Evolutionary conservation across 1,284 basidiomycete genomes (phyloP), one percentile per base, ranked within the genome.

Genomic region (Pyrrhoderma noxium): DNA sequence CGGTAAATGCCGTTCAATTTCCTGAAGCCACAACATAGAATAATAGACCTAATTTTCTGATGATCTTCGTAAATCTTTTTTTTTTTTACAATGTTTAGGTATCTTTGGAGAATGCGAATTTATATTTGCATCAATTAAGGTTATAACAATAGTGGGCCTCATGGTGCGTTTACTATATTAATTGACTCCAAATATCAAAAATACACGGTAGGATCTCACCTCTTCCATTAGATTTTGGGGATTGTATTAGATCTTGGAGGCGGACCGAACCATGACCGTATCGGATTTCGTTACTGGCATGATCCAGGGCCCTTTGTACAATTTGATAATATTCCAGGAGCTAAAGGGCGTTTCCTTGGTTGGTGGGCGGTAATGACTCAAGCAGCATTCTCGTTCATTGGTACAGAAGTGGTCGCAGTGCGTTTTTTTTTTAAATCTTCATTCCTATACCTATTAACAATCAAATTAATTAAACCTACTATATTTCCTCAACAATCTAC

Each of bases 361-460:
- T 83, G 76, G 71, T 66, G 80, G 77, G 74, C 78, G 23, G 81
- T 82, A 27, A 70, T 83, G 68, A 78, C 79, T 1, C 80, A 85
- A 59, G 89, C 89, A 8, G 88, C 87, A 1, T 93, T 93, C 72
- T 86, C 84, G 9, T 93, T 83, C 70, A 79, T 82, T 57, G 77
- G 81, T 47, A 91, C 89, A 8, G 92, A 94, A 65, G 85, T 93
- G 56, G 86, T 93, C 39, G 90, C 89, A 31, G 82, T 93, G 66
- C 75, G 83, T 63, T 64, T 67, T 63, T 13, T 9, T 2, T 4
- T 37, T 21, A 2, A n/a, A 9, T 41, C 37, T 40, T 9, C 34
- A 5, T 27, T 23, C 23, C 4, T n/a, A 8, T 31, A 5, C 27
- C 7, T 31, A 11, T 31, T 11, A 31, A n/a, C n/a, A n/a, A n/a